phyloP scores from a whole-genome alignment of 1,139 yeast species.

The Yamadazyma trypodendri region DNA sequence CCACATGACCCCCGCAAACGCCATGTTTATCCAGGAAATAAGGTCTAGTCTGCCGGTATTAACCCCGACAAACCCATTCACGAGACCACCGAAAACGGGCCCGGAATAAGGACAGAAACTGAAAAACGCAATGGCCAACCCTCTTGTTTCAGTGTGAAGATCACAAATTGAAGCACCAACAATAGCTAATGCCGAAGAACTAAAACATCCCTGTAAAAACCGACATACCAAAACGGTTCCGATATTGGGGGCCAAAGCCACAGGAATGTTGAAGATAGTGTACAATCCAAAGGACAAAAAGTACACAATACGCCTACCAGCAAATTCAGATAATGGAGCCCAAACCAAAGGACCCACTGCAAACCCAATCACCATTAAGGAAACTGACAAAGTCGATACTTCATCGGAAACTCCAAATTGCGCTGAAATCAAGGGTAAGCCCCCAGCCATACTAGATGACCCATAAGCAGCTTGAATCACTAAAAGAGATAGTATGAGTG shows the following conservation, averaged over 20 bases:
- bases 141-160: slow-evolving; percentile 76
- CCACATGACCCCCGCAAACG: slow-evolving; percentile 85
- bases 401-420: slow-evolving; percentile 69
- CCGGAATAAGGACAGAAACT: slow-evolving; percentile 93
- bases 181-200: slow-evolving; percentile 79
- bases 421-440: slow-evolving; percentile 61
- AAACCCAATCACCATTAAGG: slow-evolving; percentile 87
- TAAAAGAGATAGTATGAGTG: slow-evolving; percentile 60
- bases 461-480: slow-evolving; percentile 91
- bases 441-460: slow-evolving; percentile 87
- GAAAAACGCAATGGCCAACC: slow-evolving; percentile 86
- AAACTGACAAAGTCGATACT: slow-evolving; percentile 76
- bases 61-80: slow-evolving; percentile 80
- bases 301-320: slow-evolving; percentile 85
- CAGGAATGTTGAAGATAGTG: slow-evolving; percentile 80
- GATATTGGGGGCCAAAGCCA: slow-evolving; percentile 82
- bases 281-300: slow-evolving; percentile 72
- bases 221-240: slow-evolving; percentile 79
- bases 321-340: slow-evolving; percentile 87
- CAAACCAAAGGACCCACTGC: slow-evolving; percentile 85
- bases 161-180: slow-evolving; percentile 93
- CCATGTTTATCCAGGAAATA: slow-evolving; percentile 89
- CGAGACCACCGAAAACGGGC: slow-evolving; percentile 88
- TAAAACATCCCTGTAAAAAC: slow-evolving; percentile 82
- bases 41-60: slow-evolving; percentile 66